Conservation (phyloP, 345 rosid genomes). For the Barbarea vulgaris region DNA sequence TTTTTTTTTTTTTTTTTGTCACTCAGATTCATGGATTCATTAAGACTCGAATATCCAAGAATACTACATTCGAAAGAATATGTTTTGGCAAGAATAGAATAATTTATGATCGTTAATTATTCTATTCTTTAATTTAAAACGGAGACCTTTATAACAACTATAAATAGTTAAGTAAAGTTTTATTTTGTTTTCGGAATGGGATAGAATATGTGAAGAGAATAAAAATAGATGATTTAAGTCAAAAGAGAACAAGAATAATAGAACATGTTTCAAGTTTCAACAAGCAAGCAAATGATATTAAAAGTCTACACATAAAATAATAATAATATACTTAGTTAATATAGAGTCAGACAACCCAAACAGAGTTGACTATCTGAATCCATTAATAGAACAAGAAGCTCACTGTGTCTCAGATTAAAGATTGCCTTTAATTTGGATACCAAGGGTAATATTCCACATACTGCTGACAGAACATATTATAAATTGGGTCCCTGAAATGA, state of each 20-base stretch:
- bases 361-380: background rate
- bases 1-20: no score
- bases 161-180: background rate
- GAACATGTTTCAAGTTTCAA: background rate
- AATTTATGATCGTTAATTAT: background rate
- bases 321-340: background rate
- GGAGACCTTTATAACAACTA: conserved; percentile 5
- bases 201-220: conserved; percentile 3
- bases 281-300: conserved; percentile 7
- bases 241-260: background rate
- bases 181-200: background rate
- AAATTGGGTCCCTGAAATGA: background rate
- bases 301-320: background rate
- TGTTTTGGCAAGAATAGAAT: conserved; percentile 7
- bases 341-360: background rate
- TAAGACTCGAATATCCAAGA: conserved; percentile 18
- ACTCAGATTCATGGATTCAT: conserved; percentile 25
- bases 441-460: background rate
- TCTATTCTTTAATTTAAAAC: background rate
- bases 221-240: background rate
- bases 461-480: background rate
- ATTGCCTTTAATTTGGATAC: background rate
- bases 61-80: background rate
- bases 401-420: background rate
- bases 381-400: conserved; percentile 7